These are phyloP conservation scores for Ilyonectria mors-panacis DNA, from an alignment of 2,329 filamentous ascomycete genomes.

Conservation along the genomic window DNA sequence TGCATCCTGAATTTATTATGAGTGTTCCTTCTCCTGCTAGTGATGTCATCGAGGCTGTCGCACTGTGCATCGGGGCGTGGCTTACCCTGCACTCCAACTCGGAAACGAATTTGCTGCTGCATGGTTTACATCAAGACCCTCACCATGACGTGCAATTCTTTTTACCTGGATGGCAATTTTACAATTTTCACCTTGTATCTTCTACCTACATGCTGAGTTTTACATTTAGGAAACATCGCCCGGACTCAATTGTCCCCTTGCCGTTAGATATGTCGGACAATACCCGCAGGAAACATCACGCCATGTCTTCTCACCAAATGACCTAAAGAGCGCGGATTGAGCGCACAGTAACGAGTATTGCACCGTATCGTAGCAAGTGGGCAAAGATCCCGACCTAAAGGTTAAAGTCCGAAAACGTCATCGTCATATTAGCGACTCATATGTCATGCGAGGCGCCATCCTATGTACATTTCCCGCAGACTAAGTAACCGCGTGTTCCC, in stretches of 20 bases:
- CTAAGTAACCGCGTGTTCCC: constrained; percentile 33
- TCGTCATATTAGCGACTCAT: constrained; percentile 38
- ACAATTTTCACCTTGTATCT: neutral
- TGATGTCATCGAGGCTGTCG: constrained; percentile 32
- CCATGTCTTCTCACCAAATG: neutral
- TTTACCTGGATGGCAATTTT: neutral
- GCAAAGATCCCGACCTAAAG: neutral
- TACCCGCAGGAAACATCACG: neutral
- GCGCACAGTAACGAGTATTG: neutral
- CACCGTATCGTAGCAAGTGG: neutral
- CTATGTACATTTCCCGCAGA: constrained; percentile 39
- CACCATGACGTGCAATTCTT: neutral
- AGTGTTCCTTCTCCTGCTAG: constrained; percentile 1
- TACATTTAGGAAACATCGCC: neutral
- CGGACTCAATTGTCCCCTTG: neutral
- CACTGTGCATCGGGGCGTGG: constrained; percentile 9
- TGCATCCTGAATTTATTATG: constrained; percentile 4
- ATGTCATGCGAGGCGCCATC: constrained; percentile 36
- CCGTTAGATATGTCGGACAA: neutral
- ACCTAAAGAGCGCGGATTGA: neutral
- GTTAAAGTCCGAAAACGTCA: neutral
- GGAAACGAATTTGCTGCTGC: neutral
- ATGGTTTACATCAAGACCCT: neutral
- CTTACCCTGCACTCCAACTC: neutral
- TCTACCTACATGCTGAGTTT: neutral